Conservation (phyloP, 306 rosid genomes). For the Amphicarpaea edgeworthii region DNA sequence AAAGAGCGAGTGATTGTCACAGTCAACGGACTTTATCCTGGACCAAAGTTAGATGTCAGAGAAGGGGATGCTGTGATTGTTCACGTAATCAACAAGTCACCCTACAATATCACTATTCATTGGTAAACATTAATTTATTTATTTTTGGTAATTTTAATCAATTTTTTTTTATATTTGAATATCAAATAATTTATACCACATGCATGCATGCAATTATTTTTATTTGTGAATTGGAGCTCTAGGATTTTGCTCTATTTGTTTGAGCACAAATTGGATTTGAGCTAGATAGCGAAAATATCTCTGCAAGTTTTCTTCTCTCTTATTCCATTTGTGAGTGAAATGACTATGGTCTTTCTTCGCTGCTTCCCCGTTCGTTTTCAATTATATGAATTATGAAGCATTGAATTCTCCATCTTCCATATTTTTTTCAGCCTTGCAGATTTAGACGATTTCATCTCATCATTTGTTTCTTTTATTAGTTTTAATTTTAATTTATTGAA, state of each 20-base stretch:
- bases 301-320: background rate
- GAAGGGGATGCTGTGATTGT: constrained; percentile 41
- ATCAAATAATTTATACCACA: background rate
- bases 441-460: too few relatives aligned
- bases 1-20: constrained; percentile 54
- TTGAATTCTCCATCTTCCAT: background rate
- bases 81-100: constrained; percentile 30
- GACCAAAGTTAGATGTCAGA: constrained; percentile 31
- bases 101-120: constrained; percentile 41
- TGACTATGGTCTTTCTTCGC: background rate
- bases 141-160: background rate
- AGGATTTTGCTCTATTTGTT: background rate
- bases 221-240: background rate
- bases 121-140: too few relatives aligned
- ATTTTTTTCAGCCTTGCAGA: background rate
- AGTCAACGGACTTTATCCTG: constrained; percentile 63
- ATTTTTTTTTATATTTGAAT: background rate
- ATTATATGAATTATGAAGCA: background rate
- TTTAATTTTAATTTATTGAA: too few relatives aligned
- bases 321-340: background rate
- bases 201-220: background rate
- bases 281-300: background rate
- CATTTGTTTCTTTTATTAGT: too few relatives aligned
- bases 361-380: background rate
- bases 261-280: background rate